Conservation (phyloP, 1,139 yeast genomes). For the Yamadazyma siamensis region DNA sequence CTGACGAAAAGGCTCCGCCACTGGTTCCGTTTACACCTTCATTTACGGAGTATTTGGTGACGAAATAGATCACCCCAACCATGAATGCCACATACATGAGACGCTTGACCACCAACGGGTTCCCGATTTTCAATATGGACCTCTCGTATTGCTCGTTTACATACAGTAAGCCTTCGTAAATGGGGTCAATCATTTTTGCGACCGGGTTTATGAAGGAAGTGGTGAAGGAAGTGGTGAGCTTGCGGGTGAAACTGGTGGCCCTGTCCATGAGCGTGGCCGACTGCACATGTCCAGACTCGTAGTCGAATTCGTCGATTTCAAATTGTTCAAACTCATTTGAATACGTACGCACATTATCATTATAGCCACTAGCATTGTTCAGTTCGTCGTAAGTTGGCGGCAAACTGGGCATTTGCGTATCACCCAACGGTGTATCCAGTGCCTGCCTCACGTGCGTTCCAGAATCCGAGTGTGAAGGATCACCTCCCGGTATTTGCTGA, state of each 20-base stretch:
- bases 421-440: constrained; percentile 2
- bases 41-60: constrained; percentile 53
- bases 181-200: constrained; percentile 60
- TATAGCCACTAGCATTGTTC: not conserved
- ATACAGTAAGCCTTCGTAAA: constrained; percentile 54
- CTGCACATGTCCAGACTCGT: constrained; percentile 14
- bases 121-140: constrained; percentile 64
- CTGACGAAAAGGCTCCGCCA: constrained; percentile 47
- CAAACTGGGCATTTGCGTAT: constrained; percentile 10
- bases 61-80: constrained; percentile 52
- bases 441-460: constrained; percentile 1
- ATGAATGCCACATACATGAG: constrained; percentile 66
- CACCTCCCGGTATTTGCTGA: too few species aligned
- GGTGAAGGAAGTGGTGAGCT: constrained; percentile 37
- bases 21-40: constrained; percentile 43
- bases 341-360: too few species aligned
- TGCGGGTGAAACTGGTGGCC: constrained; percentile 30
- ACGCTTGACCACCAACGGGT: constrained; percentile 80
- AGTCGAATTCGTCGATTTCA: constrained; percentile 36
- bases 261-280: constrained; percentile 20
- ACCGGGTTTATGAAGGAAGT: constrained; percentile 51
- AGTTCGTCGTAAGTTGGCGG: constrained; percentile 34
- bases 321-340: constrained; percentile 34
- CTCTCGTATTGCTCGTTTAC: constrained; percentile 50
- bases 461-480: not conserved